These are phyloP conservation scores for Simplicillium aogashimaense DNA, from an alignment of 2,329 filamentous ascomycete species.

Conservation along the genomic window DNA sequence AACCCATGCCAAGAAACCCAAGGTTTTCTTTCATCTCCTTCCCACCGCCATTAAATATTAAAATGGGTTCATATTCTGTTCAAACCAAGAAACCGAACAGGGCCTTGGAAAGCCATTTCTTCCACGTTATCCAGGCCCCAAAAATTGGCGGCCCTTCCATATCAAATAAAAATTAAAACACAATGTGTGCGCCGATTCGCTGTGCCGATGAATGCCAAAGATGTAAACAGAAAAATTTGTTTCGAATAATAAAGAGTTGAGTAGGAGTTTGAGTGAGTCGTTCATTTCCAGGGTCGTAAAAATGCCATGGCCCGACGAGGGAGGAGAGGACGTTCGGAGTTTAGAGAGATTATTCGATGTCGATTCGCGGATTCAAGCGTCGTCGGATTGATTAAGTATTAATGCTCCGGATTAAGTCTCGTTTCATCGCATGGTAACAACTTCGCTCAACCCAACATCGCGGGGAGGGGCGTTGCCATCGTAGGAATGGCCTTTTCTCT, in stretches of 20 bases:
- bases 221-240: conserved; percentile 18
- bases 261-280: conserved; percentile 17
- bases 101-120: neutral
- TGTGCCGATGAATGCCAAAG: conserved; percentile 31
- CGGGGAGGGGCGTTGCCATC: conserved; percentile 23
- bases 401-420: neutral
- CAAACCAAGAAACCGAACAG: too few relatives aligned
- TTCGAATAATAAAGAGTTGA: conserved; percentile 20
- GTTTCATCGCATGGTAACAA: conserved; percentile 21
- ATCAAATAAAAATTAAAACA: conserved; percentile 8
- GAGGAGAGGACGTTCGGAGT: neutral
- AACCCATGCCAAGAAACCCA: too few relatives aligned
- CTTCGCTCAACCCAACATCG: conserved; percentile 35
- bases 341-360: too few relatives aligned
- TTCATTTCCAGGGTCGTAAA: conserved; percentile 1
- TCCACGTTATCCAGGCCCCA: neutral
- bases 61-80: too few relatives aligned
- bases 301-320: neutral
- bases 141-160: neutral
- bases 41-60: too few relatives aligned
- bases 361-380: neutral
- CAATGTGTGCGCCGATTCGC: conserved; percentile 26
- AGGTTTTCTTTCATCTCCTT: too few relatives aligned
- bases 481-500: conserved; percentile 26
- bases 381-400: neutral